phyloP scores from a whole-genome alignment of 2,329 filamentous ascomycete genomes.

The Ophiostoma quercus region DNA sequence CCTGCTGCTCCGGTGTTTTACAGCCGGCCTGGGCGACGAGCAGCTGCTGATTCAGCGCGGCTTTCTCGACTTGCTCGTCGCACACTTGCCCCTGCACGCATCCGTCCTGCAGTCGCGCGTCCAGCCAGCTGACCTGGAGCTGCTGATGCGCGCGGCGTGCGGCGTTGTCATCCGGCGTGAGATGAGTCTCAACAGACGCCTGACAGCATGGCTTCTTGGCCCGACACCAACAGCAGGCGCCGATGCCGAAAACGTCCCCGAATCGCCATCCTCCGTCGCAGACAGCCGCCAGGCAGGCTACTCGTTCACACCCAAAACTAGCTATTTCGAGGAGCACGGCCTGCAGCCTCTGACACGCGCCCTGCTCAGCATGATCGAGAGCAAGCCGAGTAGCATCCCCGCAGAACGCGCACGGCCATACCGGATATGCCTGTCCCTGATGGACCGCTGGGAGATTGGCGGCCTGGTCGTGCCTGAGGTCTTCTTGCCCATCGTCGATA shows the following conservation, averaged over 20 bases:
- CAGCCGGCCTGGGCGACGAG: conserved; percentile 78
- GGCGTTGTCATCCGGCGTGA: conserved; percentile 84
- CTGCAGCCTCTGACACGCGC: conserved; percentile 68
- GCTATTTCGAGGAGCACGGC: conserved; percentile 79
- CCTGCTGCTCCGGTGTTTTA: conserved; percentile 82
- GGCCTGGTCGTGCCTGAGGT: conserved; percentile 81
- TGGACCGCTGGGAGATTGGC: conserved; percentile 98
- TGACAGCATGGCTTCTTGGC: conserved; percentile 96
- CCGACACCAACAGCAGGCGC: conserved; percentile 50
- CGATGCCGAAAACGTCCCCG: conserved; percentile 33
- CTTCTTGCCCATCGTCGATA: conserved; percentile 80
- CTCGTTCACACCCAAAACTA: conserved; percentile 52
- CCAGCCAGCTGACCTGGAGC: conserved; percentile 69
- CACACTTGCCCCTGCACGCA: conserved; percentile 80
- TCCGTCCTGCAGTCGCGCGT: conserved; percentile 71
- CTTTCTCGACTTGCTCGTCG: conserved; percentile 87
- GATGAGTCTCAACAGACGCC: conserved; percentile 89
- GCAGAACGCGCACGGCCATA: conserved; percentile 76
- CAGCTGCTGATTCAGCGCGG: conserved; percentile 90
- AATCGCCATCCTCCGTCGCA: conserved; percentile 40
- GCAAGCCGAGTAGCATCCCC: conserved; percentile 39
- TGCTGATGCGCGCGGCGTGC: conserved; percentile 75
- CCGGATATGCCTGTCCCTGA: conserved; percentile 85
- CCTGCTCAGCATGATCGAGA: conserved; percentile 69
- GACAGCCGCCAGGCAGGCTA: conserved; percentile 28